Percentiles rank a stretch among this genome's conserved stretches.
phyloP scores from a whole-genome alignment of 257 asterid genomes.

The Solanum neorickii region DNA sequence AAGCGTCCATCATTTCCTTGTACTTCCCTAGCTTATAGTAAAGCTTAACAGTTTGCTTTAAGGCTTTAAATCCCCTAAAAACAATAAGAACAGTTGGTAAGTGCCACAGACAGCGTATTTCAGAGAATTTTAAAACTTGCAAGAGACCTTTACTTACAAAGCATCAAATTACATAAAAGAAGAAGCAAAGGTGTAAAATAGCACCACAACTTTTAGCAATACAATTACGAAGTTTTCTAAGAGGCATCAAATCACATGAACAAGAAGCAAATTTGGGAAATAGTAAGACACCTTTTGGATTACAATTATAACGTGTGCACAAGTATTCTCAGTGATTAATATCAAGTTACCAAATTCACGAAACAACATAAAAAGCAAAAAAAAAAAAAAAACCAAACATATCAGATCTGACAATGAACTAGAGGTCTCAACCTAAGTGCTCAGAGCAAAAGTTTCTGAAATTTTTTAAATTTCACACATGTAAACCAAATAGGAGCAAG shows the following conservation, averaged over 20 bases:
- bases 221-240: background rate
- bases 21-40: constrained; percentile 84
- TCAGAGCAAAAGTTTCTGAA: background rate
- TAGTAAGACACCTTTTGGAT: background rate
- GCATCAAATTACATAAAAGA: background rate
- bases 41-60: constrained; percentile 92
- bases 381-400: background rate
- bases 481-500: background rate
- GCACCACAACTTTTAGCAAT: background rate
- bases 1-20: constrained; percentile 95
- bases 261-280: background rate
- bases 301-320: background rate
- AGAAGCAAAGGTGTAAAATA: background rate
- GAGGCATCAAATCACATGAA: background rate
- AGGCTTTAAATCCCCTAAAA: constrained; percentile 94
- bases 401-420: background rate
- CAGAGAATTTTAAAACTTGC: background rate
- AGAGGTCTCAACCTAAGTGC: background rate
- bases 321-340: background rate
- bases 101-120: background rate
- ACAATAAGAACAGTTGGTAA: constrained; percentile 1
- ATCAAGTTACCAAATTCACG: background rate
- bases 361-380: background rate
- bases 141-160: background rate
- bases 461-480: background rate